Base-by-base conservation (phyloP, 352 stramenopile species). In the Phytopythium sindhum region DNA sequence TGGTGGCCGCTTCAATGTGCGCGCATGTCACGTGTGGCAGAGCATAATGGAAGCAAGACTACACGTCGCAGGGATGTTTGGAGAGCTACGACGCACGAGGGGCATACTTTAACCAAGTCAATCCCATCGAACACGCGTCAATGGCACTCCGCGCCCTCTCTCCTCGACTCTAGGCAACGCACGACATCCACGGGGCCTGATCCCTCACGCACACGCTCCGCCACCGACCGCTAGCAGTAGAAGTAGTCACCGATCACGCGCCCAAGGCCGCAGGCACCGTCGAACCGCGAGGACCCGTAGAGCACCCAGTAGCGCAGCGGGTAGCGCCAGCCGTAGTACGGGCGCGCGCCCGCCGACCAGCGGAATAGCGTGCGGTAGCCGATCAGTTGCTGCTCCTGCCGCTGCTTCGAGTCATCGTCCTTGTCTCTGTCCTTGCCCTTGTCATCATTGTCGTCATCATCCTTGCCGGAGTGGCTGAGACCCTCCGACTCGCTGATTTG, bases 291-390 rank as follows among this genome's bases (percentile, higher is more conserved):
- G 14, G 53, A 15, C 5, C 54, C 54, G 33, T 50, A 50, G n/a
- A 48, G 2, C 35, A 21, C 19, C 54, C 54, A 60, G 33, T 48
- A 60, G 23, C 31, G 35, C 15, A 60, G 54, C 54, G 54, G 54
- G 54, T 60, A 60, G 12, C 54, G 54, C 54, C 54, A 60, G 23
- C 54, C 54, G 17, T 37, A 33, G 35, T 60, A 60, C 21, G 54
- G 15, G 23, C 23, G 23, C 2, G 21, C 15, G 26, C 12, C 54
- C 6, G 14, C 54, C 54, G 54, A 37, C 33, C 39, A 60, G n/a
- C 23, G 35, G 33, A 60, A 60, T n/a, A 60, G 54, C 54, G 54
- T 60, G n/a, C 54, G 54, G 35, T 60, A 60, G 10, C 54, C 54
- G n/a, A 60, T 8, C 15, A 50, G 9, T 33, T 21, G 17, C 51